Evolutionary conservation across 352 stramenopile species (phyloP).

Genomic region (Phytophthora megakarya): DNA sequence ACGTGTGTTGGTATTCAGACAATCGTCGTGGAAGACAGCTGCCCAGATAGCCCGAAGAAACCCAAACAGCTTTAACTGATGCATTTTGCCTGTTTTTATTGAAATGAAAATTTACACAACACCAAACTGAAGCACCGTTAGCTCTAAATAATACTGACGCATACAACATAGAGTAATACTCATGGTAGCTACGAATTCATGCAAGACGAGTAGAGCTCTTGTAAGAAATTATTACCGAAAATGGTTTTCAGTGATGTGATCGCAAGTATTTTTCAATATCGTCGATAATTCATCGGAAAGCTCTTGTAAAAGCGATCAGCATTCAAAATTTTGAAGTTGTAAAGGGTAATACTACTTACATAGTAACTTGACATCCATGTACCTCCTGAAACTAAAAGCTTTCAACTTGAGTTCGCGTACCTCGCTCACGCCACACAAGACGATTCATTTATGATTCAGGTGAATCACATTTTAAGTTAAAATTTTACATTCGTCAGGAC

Average conservation of each 20-base stretch:
- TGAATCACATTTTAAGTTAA: slow-evolving; percentile 59
- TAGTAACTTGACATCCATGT: too few relatives aligned
- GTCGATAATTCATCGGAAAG: too few relatives aligned
- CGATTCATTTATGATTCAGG: slow-evolving; percentile 36
- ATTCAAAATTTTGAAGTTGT: too few relatives aligned
- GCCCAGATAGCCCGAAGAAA: slow-evolving; percentile 28
- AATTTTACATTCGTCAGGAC: slow-evolving; percentile 22
- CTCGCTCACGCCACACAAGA: slow-evolving; percentile 45
- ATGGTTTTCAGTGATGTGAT: too few relatives aligned
- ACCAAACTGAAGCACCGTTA: slow-evolving; percentile 13
- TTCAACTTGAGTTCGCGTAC: slow-evolving; percentile 76
- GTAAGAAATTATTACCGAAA: too few relatives aligned
- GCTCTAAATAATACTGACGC: not conserved
- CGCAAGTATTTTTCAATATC: slow-evolving; percentile 3
- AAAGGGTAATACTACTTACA: too few relatives aligned
- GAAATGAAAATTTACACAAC: too few relatives aligned
- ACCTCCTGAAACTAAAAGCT: slow-evolving; percentile 55
- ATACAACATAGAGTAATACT: not conserved
- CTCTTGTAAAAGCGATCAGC: too few relatives aligned
- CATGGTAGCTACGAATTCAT: too few relatives aligned
- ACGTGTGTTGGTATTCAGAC: slow-evolving; percentile 69
- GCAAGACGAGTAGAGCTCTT: too few relatives aligned
- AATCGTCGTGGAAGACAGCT: slow-evolving; percentile 54
- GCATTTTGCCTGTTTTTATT: slow-evolving; percentile 7
- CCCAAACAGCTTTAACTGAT: slow-evolving; percentile 39